Evolutionary conservation across 1,284 basidiomycete genomes (phyloP).

Genomic region (Ganoderma sinense): DNA sequence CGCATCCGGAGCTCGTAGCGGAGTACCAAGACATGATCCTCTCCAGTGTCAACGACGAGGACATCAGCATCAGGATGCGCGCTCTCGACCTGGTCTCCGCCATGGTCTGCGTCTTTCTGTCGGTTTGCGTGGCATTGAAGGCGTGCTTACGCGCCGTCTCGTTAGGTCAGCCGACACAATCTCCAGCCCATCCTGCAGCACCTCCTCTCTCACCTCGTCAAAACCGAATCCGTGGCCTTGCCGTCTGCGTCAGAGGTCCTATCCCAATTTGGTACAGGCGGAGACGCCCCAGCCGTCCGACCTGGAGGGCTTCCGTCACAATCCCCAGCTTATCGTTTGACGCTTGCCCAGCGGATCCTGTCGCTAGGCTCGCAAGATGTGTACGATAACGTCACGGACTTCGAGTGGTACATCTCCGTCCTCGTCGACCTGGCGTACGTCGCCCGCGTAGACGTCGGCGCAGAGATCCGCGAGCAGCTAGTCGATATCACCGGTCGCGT

Average conservation of each 20-base stretch:
- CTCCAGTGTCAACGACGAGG: constrained; percentile 89
- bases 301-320: constrained; percentile 60
- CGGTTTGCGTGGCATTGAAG: constrained; percentile 10
- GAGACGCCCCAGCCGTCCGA: constrained; percentile 42
- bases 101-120: constrained; percentile 67
- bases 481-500: constrained; percentile 91
- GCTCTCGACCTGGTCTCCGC: constrained; percentile 94
- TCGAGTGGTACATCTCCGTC: constrained; percentile 97
- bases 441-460: constrained; percentile 79
- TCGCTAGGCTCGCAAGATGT: constrained; percentile 82
- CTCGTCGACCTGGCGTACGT: constrained; percentile 91
- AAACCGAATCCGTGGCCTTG: constrained; percentile 58
- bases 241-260: constrained; percentile 72
- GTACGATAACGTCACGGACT: constrained; percentile 90
- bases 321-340: constrained; percentile 84
- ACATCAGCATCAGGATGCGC: constrained; percentile 95
- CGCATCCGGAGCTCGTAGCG: constrained; percentile 90
- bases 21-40: constrained; percentile 95
- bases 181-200: constrained; percentile 90
- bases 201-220: constrained; percentile 85
- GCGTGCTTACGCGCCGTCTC: constrained; percentile 14
- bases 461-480: constrained; percentile 81
- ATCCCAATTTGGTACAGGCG: constrained; percentile 53
- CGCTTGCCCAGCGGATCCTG: constrained; percentile 85
- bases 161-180: constrained; percentile 82